Conservation (phyloP, 345 rosid species). For the Combretum micranthum region DNA sequence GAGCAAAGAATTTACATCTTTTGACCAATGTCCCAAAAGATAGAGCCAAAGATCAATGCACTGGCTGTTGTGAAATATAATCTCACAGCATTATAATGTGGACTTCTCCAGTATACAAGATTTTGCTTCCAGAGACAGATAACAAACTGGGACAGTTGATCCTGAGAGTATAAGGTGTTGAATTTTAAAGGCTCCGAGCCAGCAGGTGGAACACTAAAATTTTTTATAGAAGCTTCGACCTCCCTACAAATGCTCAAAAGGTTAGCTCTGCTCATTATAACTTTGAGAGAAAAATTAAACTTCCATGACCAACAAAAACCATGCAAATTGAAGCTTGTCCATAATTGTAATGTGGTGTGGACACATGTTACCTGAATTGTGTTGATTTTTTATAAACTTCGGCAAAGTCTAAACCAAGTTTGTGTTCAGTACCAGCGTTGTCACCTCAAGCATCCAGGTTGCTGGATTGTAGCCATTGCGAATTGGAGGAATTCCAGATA, state of each 20-base stretch:
- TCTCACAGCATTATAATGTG: conserved; percentile 70
- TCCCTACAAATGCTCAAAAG: conserved; percentile 29
- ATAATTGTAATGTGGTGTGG: background rate
- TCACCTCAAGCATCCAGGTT: conserved; percentile 97
- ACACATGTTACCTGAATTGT: conserved; percentile 43
- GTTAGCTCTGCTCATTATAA: background rate
- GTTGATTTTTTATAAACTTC: conserved; percentile 52
- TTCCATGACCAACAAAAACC: background rate
- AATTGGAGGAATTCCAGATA: conserved; percentile 53
- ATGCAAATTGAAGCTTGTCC: conserved; percentile 2
- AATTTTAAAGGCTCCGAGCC: conserved; percentile 63
- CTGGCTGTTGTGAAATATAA: conserved; percentile 45
- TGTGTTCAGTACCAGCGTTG: conserved; percentile 60
- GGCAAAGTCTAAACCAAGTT: conserved; percentile 56
- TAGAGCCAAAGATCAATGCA: conserved; percentile 66
- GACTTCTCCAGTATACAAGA: conserved; percentile 95
- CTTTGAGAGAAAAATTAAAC: too few species aligned
- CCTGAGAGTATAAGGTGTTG: conserved; percentile 46
- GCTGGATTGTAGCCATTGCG: conserved; percentile 78
- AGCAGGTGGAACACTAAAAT: conserved; percentile 47
- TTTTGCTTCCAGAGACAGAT: conserved; percentile 78
- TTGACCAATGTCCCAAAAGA: conserved; percentile 74
- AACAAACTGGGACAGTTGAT: conserved; percentile 39
- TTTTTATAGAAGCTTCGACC: conserved; percentile 56
- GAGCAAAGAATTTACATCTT: conserved; percentile 29